Evolutionary conservation across 768 basidiomycete genomes (phyloP).

Genomic region (Leccinum ochraceum): DNA sequence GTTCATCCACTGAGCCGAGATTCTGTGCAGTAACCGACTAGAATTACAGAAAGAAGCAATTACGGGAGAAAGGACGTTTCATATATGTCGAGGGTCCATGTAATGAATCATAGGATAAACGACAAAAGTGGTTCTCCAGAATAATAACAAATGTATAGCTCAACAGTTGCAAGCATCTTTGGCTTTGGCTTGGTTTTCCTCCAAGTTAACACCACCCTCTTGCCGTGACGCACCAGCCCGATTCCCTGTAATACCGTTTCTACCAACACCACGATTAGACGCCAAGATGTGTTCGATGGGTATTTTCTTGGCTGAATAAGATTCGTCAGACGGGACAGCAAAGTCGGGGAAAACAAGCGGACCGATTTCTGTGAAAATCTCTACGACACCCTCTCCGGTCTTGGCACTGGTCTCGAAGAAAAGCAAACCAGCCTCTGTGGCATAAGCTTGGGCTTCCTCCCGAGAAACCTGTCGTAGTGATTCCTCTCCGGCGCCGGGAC

Average conservation of each 20-base stretch:
- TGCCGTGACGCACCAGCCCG: slow-evolving; percentile 53
- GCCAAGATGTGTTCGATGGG: slow-evolving; percentile 95
- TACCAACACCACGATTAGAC: slow-evolving; percentile 68
- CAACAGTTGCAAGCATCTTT: slow-evolving; percentile 85
- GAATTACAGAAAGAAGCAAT: slow-evolving; percentile 29
- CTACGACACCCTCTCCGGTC: slow-evolving; percentile 92
- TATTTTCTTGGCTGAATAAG: slow-evolving; percentile 68
- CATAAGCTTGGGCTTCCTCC: slow-evolving; percentile 96
- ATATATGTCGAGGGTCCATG: slow-evolving; percentile 26
- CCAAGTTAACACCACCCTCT: slow-evolving; percentile 64
- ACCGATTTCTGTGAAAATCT: slow-evolving; percentile 99
- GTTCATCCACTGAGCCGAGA: not conserved
- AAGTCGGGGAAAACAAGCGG: slow-evolving; percentile 22
- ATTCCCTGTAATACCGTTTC: slow-evolving; percentile 55
- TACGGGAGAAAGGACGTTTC: slow-evolving; percentile 30
- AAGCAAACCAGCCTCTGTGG: slow-evolving; percentile 88
- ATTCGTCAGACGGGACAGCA: not conserved
- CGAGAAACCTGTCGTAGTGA: slow-evolving; percentile 85
- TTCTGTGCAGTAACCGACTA: slow-evolving; percentile 16
- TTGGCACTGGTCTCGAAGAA: slow-evolving; percentile 99
- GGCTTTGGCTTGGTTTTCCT: slow-evolving; percentile 62
- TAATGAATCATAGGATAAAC: slow-evolving; percentile 20
- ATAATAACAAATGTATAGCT: slow-evolving; percentile 29
- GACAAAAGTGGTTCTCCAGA: slow-evolving; percentile 19
- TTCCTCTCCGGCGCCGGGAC: slow-evolving; percentile 58